Conservation (phyloP, 1,284 basidiomycete species). For the Cerrena zonata region DNA sequence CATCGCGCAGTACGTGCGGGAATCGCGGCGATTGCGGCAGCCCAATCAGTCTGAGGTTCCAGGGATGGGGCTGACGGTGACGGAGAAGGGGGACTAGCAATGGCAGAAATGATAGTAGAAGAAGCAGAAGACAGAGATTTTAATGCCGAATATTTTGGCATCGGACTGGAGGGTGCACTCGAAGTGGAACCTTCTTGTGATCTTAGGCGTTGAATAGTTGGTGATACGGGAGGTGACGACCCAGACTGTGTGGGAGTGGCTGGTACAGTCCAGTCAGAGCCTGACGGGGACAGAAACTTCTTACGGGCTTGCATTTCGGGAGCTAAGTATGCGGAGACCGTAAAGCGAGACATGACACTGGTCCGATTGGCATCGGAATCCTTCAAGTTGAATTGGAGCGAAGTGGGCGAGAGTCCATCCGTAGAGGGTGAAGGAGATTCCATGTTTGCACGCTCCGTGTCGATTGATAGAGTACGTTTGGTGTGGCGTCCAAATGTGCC, state of each 20-base stretch:
- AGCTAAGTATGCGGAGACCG: slow-evolving; percentile 19
- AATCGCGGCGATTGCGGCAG: not conserved
- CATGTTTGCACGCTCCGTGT: too few relatives aligned
- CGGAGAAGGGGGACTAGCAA: not conserved
- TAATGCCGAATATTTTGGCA: not conserved
- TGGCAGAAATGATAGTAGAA: not conserved
- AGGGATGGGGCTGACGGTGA: not conserved
- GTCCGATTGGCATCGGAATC: not conserved
- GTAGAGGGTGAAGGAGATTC: too few relatives aligned
- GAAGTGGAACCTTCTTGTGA: not conserved
- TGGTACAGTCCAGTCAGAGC: not conserved
- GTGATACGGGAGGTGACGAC: not conserved
- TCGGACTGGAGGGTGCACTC: not conserved
- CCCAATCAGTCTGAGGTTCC: not conserved
- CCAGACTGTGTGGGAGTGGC: not conserved
- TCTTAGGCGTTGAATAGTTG: not conserved
- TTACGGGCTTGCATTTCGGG: slow-evolving; percentile 4
- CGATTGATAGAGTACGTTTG: not conserved
- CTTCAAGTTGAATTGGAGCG: not conserved
- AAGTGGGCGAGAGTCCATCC: too few relatives aligned
- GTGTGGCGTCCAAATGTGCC: slow-evolving; percentile 24
- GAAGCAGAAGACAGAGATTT: not conserved
- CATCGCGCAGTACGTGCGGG: not conserved
- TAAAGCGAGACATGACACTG: slow-evolving; percentile 16
- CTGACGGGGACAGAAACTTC: slow-evolving; percentile 1